These are phyloP conservation scores for Trametes versicolor DNA, from an alignment of 1,284 basidiomycete species.

Conservation along the genomic window DNA sequence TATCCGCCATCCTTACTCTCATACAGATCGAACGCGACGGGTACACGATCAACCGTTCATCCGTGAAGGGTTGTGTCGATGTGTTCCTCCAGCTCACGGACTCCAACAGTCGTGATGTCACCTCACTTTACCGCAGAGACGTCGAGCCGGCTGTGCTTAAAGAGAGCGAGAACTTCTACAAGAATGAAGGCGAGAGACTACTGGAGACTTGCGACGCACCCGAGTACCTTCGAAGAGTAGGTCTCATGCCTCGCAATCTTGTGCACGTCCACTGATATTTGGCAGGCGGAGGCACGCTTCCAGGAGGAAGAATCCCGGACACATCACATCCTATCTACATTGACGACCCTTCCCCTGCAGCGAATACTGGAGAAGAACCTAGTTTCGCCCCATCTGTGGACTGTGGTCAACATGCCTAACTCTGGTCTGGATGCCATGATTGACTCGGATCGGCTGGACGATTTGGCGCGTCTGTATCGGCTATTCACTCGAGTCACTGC, in stretches of 20 bases:
- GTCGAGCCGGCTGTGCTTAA: conserved; percentile 87
- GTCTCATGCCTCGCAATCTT: conserved; percentile 38
- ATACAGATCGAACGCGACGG: conserved; percentile 94
- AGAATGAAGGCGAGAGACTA: conserved; percentile 76
- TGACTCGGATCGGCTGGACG: conserved; percentile 81
- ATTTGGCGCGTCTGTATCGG: conserved; percentile 84
- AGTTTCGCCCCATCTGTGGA: conserved; percentile 79
- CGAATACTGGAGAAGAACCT: conserved; percentile 84
- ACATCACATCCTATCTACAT: conserved; percentile 88
- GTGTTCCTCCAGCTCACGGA: conserved; percentile 80
- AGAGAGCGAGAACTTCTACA: conserved; percentile 87
- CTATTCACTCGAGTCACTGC: conserved; percentile 79
- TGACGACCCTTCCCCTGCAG: conserved; percentile 77
- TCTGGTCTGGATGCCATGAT: conserved; percentile 93
- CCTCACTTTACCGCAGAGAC: conserved; percentile 85
- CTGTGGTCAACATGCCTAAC: conserved; percentile 83
- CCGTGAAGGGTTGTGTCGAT: conserved; percentile 91
- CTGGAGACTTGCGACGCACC: conserved; percentile 83
- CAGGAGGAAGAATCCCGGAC: conserved; percentile 88
- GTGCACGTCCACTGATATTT: conserved; percentile 17
- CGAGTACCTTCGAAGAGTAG: conserved; percentile 84
- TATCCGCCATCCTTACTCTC: conserved; percentile 86
- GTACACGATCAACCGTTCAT: conserved; percentile 90
- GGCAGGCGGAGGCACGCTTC: conserved; percentile 85
- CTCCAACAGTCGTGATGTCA: conserved; percentile 50